phyloP scores from a whole-genome alignment of 352 stramenopile species.

The Phytophthora rubi region DNA sequence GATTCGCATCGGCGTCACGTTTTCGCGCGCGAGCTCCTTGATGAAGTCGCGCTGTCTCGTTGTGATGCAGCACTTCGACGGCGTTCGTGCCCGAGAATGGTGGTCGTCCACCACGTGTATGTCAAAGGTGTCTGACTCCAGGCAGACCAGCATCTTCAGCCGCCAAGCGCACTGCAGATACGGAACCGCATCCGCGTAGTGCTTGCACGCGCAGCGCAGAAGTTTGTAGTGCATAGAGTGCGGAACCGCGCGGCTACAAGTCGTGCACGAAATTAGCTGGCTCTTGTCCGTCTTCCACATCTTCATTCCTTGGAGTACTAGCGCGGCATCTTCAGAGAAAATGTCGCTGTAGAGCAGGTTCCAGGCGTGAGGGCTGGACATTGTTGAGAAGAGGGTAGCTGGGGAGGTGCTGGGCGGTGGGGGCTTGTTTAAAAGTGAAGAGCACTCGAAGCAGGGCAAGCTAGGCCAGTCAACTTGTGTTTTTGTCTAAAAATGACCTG shows the following conservation, averaged over 20 bases:
- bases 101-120: conserved; percentile 10
- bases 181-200: neutral
- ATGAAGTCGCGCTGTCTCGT: conserved; percentile 11
- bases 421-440: neutral
- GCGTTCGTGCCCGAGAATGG: neutral
- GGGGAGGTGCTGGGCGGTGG: neutral
- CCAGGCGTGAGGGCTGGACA: neutral
- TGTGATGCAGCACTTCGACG: neutral
- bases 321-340: neutral
- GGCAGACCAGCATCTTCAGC: conserved; percentile 14
- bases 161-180: conserved; percentile 12
- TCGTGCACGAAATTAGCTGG: conserved; percentile 11
- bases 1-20: conserved; percentile 14
- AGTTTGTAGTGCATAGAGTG: conserved; percentile 19
- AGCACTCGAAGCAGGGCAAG: neutral
- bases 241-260: conserved; percentile 1
- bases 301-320: conserved; percentile 1
- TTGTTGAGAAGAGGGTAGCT: neutral
- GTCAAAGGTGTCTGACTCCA: neutral
- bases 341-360: neutral
- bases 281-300: conserved; percentile 10
- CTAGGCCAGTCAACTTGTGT: neutral
- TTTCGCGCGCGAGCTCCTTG: conserved; percentile 7
- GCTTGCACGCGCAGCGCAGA: conserved; percentile 10
- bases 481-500: no score